Conservation (phyloP, 2,329 filamentous ascomycete species). For the Neospermospora avenae region DNA sequence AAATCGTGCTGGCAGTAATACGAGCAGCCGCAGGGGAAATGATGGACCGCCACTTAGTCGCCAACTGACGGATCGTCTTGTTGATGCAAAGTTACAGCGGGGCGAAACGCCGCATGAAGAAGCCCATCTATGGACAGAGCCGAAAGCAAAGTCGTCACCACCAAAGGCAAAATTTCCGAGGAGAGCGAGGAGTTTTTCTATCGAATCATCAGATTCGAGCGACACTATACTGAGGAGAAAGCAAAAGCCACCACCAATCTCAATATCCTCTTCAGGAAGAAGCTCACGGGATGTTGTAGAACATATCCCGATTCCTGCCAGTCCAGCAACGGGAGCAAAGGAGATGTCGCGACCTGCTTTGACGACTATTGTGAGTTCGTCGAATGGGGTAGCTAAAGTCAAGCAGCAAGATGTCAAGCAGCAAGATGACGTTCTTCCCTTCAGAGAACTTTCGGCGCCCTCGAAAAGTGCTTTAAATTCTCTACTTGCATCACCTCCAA, state of each 20-base stretch:
- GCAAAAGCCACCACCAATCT: conserved; percentile 29
- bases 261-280: conserved; percentile 15
- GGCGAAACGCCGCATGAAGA: conserved; percentile 30
- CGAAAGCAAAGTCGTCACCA: conserved; percentile 14
- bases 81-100: conserved; percentile 32
- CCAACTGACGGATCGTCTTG: conserved; percentile 30
- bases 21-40: conserved; percentile 42
- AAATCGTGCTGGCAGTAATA: conserved; percentile 43
- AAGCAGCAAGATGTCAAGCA: conserved; percentile 8
- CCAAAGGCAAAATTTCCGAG: conserved; percentile 19
- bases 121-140: conserved; percentile 15
- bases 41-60: conserved; percentile 27
- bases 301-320: conserved; percentile 26
- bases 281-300: conserved; percentile 25
- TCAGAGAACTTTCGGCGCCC: conserved; percentile 19
- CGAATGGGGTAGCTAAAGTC: conserved; percentile 17
- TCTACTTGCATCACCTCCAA: conserved; percentile 14
- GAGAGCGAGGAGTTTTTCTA: conserved; percentile 23
- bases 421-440: conserved; percentile 7
- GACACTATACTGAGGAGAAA: conserved; percentile 20
- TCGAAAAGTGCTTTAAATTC: conserved; percentile 21
- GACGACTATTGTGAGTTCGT: conserved; percentile 29
- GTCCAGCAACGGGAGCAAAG: conserved; percentile 14
- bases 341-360: conserved; percentile 24
- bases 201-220: conserved; percentile 23